Evolutionary conservation across 805 yeast genomes (phyloP).

Genomic region (Ogataea naganishii): DNA sequence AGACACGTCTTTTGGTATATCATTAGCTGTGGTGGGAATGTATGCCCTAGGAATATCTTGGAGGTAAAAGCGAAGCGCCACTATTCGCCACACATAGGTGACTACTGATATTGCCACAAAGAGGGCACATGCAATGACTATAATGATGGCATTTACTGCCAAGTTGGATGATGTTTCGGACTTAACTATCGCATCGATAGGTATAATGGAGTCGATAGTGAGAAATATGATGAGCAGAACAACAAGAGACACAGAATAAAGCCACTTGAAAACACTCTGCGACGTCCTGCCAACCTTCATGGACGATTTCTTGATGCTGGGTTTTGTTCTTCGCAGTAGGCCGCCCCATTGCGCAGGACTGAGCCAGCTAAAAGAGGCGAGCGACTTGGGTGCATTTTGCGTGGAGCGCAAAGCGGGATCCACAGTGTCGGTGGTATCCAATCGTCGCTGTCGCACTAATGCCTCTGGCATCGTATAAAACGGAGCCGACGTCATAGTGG

Average conservation of each 20-base stretch:
- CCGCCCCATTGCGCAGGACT: too few relatives aligned
- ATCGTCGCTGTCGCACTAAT: too few relatives aligned
- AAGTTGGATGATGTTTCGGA: slow-evolving; percentile 45
- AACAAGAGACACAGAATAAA: slow-evolving; percentile 35
- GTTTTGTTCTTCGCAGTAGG: slow-evolving; percentile 4
- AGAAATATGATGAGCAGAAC: slow-evolving; percentile 33
- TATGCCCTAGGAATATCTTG: slow-evolving; percentile 75
- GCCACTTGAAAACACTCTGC: slow-evolving; percentile 25
- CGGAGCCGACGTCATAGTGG: slow-evolving; percentile 1
- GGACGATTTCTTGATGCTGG: slow-evolving; percentile 1
- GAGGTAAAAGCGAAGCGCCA: slow-evolving; percentile 46
- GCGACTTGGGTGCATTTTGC: too few relatives aligned
- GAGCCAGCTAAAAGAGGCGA: too few relatives aligned
- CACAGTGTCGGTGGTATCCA: too few relatives aligned
- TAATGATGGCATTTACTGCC: slow-evolving; percentile 75
- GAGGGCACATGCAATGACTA: slow-evolving; percentile 60
- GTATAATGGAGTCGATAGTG: slow-evolving; percentile 62
- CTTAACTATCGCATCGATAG: slow-evolving; percentile 68
- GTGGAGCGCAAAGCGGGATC: too few relatives aligned
- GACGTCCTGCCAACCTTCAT: slow-evolving; percentile 11
- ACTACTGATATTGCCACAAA: slow-evolving; percentile 43
- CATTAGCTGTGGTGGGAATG: slow-evolving; percentile 57
- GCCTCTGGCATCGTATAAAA: too few relatives aligned
- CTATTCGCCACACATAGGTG: slow-evolving; percentile 50
- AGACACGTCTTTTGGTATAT: slow-evolving; percentile 41